These are phyloP conservation scores for Vanderwaltozyma verrucispora DNA, from an alignment of 805 yeast species.

Conservation along the genomic window DNA sequence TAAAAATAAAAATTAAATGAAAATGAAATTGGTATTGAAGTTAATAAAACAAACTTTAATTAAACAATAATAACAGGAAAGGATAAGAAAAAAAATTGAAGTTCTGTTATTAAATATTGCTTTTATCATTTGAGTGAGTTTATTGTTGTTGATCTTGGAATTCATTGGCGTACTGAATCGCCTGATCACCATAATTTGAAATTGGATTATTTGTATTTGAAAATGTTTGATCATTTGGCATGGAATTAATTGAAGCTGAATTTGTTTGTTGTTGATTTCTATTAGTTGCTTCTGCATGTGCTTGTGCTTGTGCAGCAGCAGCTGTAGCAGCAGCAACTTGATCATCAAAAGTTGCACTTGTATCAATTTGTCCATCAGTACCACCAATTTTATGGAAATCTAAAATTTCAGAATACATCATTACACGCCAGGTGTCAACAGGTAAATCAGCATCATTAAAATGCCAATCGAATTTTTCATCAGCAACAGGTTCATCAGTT, in stretches of 20 bases:
- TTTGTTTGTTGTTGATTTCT: slow-evolving; percentile 1
- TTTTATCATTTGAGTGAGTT: too few relatives aligned
- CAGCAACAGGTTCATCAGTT: slow-evolving; percentile 92
- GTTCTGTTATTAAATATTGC: background rate
- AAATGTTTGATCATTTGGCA: slow-evolving; percentile 3
- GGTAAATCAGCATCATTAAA: slow-evolving; percentile 97
- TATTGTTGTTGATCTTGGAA: slow-evolving; percentile 16
- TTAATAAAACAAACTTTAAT: too few relatives aligned
- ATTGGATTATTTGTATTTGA: slow-evolving; percentile 16
- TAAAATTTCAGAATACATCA: slow-evolving; percentile 96
- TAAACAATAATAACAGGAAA: too few relatives aligned
- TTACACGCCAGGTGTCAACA: slow-evolving; percentile 96
- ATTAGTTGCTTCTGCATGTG: slow-evolving; percentile 21
- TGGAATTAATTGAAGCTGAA: background rate
- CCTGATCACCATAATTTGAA: slow-evolving; percentile 25
- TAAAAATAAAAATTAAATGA: too few relatives aligned
- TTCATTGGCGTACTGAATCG: slow-evolving; percentile 27
- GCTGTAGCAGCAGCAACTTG: slow-evolving; percentile 31
- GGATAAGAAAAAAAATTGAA: too few relatives aligned
- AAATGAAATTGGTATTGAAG: too few relatives aligned
- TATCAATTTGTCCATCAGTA: slow-evolving; percentile 26
- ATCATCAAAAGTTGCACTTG: slow-evolving; percentile 28
- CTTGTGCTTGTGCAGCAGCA: slow-evolving; percentile 28
- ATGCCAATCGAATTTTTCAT: slow-evolving; percentile 92
- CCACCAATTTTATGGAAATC: slow-evolving; percentile 89